Conservation (phyloP, 2,329 filamentous ascomycete species). For the Chaetomium olivaceum region DNA sequence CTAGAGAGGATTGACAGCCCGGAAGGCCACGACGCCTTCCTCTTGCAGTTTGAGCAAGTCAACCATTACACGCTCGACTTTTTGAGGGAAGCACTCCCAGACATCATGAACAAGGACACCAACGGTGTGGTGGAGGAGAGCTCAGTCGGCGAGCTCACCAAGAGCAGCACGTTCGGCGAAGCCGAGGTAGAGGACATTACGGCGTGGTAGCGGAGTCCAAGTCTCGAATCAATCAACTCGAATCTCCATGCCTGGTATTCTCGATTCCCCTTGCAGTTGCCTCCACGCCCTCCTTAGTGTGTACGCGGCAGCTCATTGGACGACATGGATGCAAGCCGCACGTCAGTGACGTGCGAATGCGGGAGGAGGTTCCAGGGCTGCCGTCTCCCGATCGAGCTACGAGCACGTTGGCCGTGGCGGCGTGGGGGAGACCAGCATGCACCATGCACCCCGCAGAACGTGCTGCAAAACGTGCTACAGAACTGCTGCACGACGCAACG, state of each 20-base stretch:
- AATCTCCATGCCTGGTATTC: not conserved
- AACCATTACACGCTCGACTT: constrained; percentile 86
- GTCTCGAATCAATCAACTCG: not conserved
- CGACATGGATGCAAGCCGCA: not conserved
- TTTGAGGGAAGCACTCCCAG: constrained; percentile 76
- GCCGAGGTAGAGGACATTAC: constrained; percentile 96
- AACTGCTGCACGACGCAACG: not conserved
- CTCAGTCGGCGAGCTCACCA: constrained; percentile 64
- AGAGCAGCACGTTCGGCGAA: constrained; percentile 91
- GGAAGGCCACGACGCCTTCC: constrained; percentile 94
- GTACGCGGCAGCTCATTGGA: not conserved
- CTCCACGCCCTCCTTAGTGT: not conserved
- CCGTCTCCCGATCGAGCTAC: not conserved
- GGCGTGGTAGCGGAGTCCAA: constrained; percentile 66
- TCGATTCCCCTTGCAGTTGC: not conserved
- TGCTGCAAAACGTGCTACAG: constrained; percentile 4
- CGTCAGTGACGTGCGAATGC: not conserved
- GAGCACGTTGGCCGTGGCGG: constrained; percentile 12
- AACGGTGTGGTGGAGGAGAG: constrained; percentile 48
- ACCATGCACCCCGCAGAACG: constrained; percentile 9
- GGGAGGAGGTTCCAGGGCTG: not conserved
- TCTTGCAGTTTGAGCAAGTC: constrained; percentile 96
- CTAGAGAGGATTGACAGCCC: constrained; percentile 88
- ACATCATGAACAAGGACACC: constrained; percentile 75
- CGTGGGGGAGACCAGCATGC: constrained; percentile 6